Evolutionary conservation across 2,329 filamentous ascomycete species (phyloP), one percentile per base, ranked within the genome.

Genomic region (Proliferodiscus dingleyae): DNA sequence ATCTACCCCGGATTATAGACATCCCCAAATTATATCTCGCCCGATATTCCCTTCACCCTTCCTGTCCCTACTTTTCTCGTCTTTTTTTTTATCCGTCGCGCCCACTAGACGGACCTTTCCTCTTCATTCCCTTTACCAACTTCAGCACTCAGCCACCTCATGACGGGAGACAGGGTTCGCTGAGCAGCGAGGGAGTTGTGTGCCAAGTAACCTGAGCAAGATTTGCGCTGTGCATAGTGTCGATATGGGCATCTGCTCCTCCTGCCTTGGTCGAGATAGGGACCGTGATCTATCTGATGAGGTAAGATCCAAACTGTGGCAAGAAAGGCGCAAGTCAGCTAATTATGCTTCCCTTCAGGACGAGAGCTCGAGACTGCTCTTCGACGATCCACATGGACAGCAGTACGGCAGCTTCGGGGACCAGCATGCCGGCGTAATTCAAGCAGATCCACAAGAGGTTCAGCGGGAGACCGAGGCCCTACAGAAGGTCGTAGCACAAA

Each of bases 361-460:
- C 42, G 61, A 64, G 33, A 56, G 54, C 45, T 73, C 72, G 13
- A 71, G 78, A 29, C 68, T 80, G 16, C 70, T 84, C 21, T 80
- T 80, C 60, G 79, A 82, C 52, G 80, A 83, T 46, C 68, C 74
- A 28, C 76, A 76, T 56, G 70, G 69, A 46, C 68, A 77, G 55
- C 73, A 80, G 46, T 84, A 84, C 51, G 79, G 79, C 38, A 82
- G 78, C 61, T 83, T 84, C 53, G 73, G 71, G 46, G 77, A 83
- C 33, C 70, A 75, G 45, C 70, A 71, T 30, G 58, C 77, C 52
- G 73, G 71, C 45, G 67, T 46, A 16, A 54, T 70, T 41, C 77
- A 78, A 56, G 73, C 77, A 58, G 79, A 83, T 55, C 77, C 77
- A 8, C 68, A 79, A 49, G 81, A 84, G 61, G 73, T 74, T 21